phyloP scores from a whole-genome alignment of 257 asterid species.

The Nicotiana tabacum region DNA sequence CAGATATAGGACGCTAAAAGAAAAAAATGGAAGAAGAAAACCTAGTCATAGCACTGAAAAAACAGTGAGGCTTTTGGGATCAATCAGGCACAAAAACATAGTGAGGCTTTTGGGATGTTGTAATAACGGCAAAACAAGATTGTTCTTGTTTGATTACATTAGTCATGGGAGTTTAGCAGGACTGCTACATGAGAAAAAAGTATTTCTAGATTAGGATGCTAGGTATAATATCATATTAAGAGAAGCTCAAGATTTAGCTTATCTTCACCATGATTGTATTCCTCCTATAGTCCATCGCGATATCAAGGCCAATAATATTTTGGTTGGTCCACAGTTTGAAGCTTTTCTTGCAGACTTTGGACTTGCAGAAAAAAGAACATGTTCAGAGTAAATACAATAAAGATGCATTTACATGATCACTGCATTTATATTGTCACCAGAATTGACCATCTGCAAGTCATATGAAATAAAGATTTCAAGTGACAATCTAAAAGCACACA shows the following conservation, averaged over 20 bases:
- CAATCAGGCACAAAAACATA: constrained; percentile 66
- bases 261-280: constrained; percentile 72
- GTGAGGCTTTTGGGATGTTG: constrained; percentile 71
- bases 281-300: constrained; percentile 75
- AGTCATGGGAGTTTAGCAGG: constrained; percentile 62
- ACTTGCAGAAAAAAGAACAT: background rate
- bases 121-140: constrained; percentile 57
- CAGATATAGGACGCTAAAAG: no score
- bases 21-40: no score
- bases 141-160: constrained; percentile 62
- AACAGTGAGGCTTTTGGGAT: constrained; percentile 32
- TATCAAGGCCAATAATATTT: constrained; percentile 63
- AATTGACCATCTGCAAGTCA: background rate
- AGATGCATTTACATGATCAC: background rate
- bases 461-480: background rate
- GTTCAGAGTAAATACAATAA: background rate
- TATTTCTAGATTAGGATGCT: constrained; percentile 55
- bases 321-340: constrained; percentile 58
- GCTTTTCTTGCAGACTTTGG: constrained; percentile 52
- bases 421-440: background rate
- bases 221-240: constrained; percentile 63
- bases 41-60: no score
- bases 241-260: constrained; percentile 66
- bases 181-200: constrained; percentile 49
- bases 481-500: background rate